Evolutionary conservation across 1,139 yeast species (phyloP), one percentile per base, ranked within the genome.

Genomic region (Zygosaccharomyces pseudobailii): DNA sequence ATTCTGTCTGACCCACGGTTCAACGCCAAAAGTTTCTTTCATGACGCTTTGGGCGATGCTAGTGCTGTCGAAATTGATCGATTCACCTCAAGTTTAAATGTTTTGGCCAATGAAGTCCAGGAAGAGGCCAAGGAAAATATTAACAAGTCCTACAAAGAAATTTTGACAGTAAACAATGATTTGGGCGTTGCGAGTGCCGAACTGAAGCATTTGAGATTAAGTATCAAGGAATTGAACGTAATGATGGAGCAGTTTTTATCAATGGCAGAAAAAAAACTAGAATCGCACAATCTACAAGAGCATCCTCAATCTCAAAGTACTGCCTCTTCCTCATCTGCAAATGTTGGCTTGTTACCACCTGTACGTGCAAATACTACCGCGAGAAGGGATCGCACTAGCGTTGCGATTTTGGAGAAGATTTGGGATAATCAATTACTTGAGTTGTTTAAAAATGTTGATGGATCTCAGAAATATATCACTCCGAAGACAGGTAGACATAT

Each of bases 401-500:
- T 89, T 45, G 59, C 84, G 49, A 80, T 87, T 43, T 71, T 87
- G 52, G 94, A 86, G 62, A 82, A 79, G 59, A 77, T 85, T 74
- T 87, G 95, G 96, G 86, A 83, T 24, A 76, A 73, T 44, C 90
- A 87, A 59, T 72, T 90, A 59, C 80, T 78, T 47, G 77, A 81
- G 6, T 69, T 90, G 40, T 89, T 84, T 66, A 81, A 82, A 56
- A 87, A 85, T 53, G 95, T 90, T 8, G 97, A 90, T 55, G 95
- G 96, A 5, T 90, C 96, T 0, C 90, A 88, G 54, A 87, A 87
- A 61, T 80, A 78, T 55, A 72, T 90, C 42, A 87, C 89, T 23
- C 80, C 88, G 1, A 68, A 78, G 5, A 87, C 94, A 0, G 95
- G 94, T 2, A 75, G 97, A 46, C 96, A 89, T 63, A 79, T 90